Base-by-base conservation (phyloP, 2,329 filamentous ascomycete species). In the Exserohilum rostratum region DNA sequence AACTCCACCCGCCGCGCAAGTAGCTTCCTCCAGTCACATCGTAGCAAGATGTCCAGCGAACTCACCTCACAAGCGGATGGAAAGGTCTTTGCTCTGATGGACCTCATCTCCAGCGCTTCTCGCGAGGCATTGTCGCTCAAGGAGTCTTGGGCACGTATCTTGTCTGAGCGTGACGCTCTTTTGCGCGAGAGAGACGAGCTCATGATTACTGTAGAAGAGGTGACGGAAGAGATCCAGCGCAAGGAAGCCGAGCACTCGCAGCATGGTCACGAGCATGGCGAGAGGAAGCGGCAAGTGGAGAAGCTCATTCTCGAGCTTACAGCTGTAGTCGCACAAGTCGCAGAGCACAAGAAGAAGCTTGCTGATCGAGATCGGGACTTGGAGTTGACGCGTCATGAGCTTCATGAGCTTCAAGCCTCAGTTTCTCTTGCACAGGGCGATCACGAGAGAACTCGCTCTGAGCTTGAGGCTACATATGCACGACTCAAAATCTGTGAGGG, bases 11-110 rank as follows among this genome's bases (percentile, higher is more conserved):
- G 62, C 18, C 61, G 65, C 38, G 49, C 60, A 11, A 66, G 59
- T 49, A 63, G 57, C 3, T 69, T 68, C 45, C 39, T 67, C 22
- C 58, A 63, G 33, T 67, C 64, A 3, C 64, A 69, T 46, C 65
- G 62, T 15, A 63, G 58, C 42, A 59, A 65, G 46, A 66, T 66
- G 58, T 69, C 64, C 7, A 60, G 48, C 30, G 65, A 69, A 34
- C 62, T 68, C 34, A 64, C 64, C n/a, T 59, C 57, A 1, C 42
- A 68, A 46, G 64, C 67, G 3, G 63, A 68, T 35, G 58, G 60
- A 10, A 67, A 67, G 44, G 67, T 69, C 52, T 67, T 68, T 43
- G 60, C 65, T n/a, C 40, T 69, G 13, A 67, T 69, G 57, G 65
- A 69, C 13, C 64, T 67, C 10, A 69, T 68, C 57, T 62, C 65